Evolutionary conservation across 2,329 filamentous ascomycete genomes (phyloP), one percentile per base, ranked within the genome.

Genomic region (Dactylellina drechsleri): DNA sequence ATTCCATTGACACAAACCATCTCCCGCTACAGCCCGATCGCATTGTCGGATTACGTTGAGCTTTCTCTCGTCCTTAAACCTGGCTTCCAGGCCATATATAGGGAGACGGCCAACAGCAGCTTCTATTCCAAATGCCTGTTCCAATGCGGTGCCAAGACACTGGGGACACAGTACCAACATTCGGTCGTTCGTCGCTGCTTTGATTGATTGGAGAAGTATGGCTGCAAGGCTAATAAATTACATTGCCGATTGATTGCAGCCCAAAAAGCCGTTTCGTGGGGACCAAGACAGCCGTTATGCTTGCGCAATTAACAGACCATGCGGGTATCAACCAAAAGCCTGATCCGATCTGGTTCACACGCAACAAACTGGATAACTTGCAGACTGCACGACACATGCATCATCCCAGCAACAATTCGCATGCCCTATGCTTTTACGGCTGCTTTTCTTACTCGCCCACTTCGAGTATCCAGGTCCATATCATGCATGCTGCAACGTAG

Each of bases 341-440:
- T 47, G 18, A 8, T 41, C 36, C 43, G 13, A 18, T 47, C 36
- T 45, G 52, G 31, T 36, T 36, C 31, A 36, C 31, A 36, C 31
- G 31, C 31, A 36, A 36, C 23, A 31, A 49, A 45, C 62, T 28
- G 56, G 52, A 47, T 59, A 47, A 28, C 43, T 18, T 71, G 66
- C 66, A 71, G 66, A 70, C 50, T 71, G 66, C 66, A 62, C 58
- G 50, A 71, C 58, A 43, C 66, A 71, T 71, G 66, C 66, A 71
- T 65, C n/a, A 71, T 71, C 66, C 66, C 59, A 57, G 64, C 66
- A 53, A 59, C 41, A 18, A 5, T 10, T 28, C n/a, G 16, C 26
- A 47, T 60, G 45, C 15, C 40, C 26, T 23, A 7, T 54, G 20
- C 45, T 50, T 23, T 53, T 23, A 16, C n/a, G 40, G 40, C 23